Evolutionary conservation across 2,329 filamentous ascomycete species (phyloP).

Genomic region (Nothophaeocryptopus gaeumannii): DNA sequence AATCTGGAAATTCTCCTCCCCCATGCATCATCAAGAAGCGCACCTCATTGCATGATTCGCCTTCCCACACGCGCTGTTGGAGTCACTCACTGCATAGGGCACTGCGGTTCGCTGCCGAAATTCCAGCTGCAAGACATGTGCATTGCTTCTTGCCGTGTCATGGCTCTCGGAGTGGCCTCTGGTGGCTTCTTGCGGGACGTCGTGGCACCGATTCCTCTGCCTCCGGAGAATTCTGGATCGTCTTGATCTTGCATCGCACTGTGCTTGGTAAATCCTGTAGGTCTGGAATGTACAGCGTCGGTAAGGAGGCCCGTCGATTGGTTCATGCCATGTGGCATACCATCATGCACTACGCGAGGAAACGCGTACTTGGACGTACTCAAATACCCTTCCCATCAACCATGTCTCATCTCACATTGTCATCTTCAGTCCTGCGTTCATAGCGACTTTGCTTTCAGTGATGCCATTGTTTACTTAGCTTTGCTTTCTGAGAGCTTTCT

Average conservation of each 20-base stretch:
- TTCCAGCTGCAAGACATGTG: too few relatives aligned
- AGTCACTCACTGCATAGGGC: too few relatives aligned
- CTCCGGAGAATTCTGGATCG: neutral
- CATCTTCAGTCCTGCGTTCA: too few relatives aligned
- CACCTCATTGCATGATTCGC: too few relatives aligned
- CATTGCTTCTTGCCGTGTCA: neutral
- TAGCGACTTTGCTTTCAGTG: neutral
- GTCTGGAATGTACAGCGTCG: conserved; percentile 3
- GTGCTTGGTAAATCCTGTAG: neutral
- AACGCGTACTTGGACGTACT: neutral
- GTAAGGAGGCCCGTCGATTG: conserved; percentile 3
- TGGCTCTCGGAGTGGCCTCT: conserved; percentile 8
- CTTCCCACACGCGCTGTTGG: too few relatives aligned
- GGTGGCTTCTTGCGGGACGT: neutral
- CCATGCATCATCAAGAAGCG: too few relatives aligned
- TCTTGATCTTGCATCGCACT: conserved; percentile 1
- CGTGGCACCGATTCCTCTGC: neutral
- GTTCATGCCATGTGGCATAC: neutral
- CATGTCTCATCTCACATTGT: neutral
- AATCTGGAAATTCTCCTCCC: too few relatives aligned
- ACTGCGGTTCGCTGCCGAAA: too few relatives aligned
- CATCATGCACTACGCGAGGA: neutral
- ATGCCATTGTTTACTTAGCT: neutral
- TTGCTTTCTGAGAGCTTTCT: neutral
- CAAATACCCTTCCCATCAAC: neutral